Evolutionary conservation across 345 rosid species (phyloP).

Genomic region (Sapria himalayana): DNA sequence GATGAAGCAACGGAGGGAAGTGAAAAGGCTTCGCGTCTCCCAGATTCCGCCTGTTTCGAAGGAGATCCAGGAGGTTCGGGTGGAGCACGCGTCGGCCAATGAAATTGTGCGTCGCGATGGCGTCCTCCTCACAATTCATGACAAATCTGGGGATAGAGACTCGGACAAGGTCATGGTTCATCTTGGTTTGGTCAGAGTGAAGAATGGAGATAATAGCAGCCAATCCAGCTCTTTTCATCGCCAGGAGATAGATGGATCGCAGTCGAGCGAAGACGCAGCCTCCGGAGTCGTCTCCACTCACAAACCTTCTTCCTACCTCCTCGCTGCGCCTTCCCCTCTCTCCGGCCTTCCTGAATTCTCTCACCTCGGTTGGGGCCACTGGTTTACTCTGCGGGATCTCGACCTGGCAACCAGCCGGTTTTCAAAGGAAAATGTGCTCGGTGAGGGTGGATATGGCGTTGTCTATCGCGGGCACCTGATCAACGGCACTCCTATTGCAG

Average conservation of each 20-base stretch:
- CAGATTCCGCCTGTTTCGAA: conserved; percentile 69
- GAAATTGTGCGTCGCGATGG: conserved; percentile 55
- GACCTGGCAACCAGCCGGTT: conserved; percentile 57
- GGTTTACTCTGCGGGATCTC: conserved; percentile 71
- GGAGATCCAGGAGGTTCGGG: conserved; percentile 81
- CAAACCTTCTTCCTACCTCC: conserved; percentile 46
- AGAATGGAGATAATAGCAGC: conserved; percentile 34
- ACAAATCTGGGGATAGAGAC: conserved; percentile 39
- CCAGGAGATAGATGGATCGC: conserved; percentile 42
- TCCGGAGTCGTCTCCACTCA: conserved; percentile 21
- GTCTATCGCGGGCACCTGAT: conserved; percentile 48
- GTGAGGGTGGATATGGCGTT: conserved; percentile 75
- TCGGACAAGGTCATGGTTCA: conserved; percentile 70
- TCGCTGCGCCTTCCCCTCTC: conserved; percentile 54
- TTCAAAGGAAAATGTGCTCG: conserved; percentile 51
- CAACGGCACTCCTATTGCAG: conserved; percentile 58
- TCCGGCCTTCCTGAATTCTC: conserved; percentile 60
- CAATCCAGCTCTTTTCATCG: conserved; percentile 40
- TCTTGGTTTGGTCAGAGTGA: conserved; percentile 45
- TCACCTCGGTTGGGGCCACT: conserved; percentile 75
- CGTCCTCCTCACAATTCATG: conserved; percentile 51
- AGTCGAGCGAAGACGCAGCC: conserved; percentile 60
- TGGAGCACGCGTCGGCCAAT: conserved; percentile 47
- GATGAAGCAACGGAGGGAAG: conserved; percentile 34
- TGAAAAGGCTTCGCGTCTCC: conserved; percentile 27